Evolutionary conservation across 257 asterid genomes (phyloP), one percentile per base, ranked within the genome.

Genomic region (Gentiana straminea): DNA sequence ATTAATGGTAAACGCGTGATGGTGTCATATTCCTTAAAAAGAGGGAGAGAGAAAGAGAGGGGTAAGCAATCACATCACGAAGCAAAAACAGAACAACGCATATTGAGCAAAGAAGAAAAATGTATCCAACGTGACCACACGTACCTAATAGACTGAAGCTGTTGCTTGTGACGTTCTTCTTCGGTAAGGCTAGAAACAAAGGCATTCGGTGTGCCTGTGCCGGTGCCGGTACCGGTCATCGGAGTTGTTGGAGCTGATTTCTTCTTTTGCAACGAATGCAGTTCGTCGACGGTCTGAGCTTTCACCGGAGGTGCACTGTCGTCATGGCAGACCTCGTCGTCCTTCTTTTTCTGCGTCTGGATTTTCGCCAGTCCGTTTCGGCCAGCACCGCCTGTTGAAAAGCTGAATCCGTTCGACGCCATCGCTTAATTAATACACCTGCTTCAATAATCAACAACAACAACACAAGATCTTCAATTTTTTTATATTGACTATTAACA

Each of bases 211-310:
- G 78, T 68, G 9, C 46, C 46, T 24, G 24, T 24, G 24, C 24
- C 24, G 24, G 24, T 24, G 24, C 24, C 24, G 24, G 24, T 24
- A 53, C 73, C 79, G 56, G 59, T 76, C 61, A 77, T 61, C 0
- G 97, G 97, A 5, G 97, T 86, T 9, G 82, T 76, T 0, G 95
- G 94, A 12, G 89, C 91, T 39, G 97, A 81, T 62, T 67, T 89
- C 77, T 89, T 89, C 75, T 62, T 89, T 84, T 89, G 97, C 24
- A 89, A 93, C 3, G 94, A 86, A 77, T 86, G 97, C 68, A 89
- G 65, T 43, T 89, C 93, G 38, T 89, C 93, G 33, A 89, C 61
- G 38, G 90, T 89, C 69, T 80, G 84, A 12, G 95, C 97, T 71
- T 77, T 86, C 70, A 89, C 86, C 24, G 97, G 86, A 41, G 62